Base-by-base conservation (phyloP, 208 protist genomes). In the Zelonia costaricensis region DNA sequence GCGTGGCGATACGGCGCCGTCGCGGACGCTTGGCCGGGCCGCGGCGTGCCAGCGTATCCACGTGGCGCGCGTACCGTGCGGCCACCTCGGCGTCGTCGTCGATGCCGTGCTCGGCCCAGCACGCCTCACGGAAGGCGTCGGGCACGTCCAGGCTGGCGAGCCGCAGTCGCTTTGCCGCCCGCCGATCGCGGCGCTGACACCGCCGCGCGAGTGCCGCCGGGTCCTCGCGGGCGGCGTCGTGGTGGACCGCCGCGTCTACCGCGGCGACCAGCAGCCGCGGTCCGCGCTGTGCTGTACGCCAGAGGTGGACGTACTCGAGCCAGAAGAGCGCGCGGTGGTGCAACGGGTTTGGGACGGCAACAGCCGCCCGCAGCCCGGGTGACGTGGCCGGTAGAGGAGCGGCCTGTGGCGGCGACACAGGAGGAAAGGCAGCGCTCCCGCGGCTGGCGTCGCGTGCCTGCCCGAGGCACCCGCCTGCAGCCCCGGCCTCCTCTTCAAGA, bases 51-150 rank as follows among this genome's bases (percentile, higher is more conserved):
- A n/a, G 51, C 4, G 42, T 35, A 39, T 72, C 65, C 39, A 65
- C n/a, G 20, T 42, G 25, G 7, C 38, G 40, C 43, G 69, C 30
- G 49, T 74, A 81, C 22, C 40, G 63, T 10, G 6, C 27, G 9
- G 62, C 68, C 16, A 82, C 61, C 42, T 64, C 58, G n/a, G 20
- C 62, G 4, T 82, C 71, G 15, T 78, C 69, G 36, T 82, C 76
- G 38, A 86, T 56, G 47, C 75, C 64, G n/a, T 62, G 40, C 23
- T 77, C 49, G 9, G 55, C 7, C 54, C 57, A 77, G 49, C 75
- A 81, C 52, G 68, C 30, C 49, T 57, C 55, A 2, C 58, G 60
- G 27, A 72, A 81, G n/a, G 45, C 28, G 42, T 77, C 42, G 0
- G 75, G 69, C 10, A 68, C 61, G 22, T 74, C 64, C 1, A 53